Percentiles rank a stretch among this genome's conserved stretches.
These are phyloP conservation scores for Przewalskia tangutica DNA, from an alignment of 257 asterid species.

Conservation along the genomic window DNA sequence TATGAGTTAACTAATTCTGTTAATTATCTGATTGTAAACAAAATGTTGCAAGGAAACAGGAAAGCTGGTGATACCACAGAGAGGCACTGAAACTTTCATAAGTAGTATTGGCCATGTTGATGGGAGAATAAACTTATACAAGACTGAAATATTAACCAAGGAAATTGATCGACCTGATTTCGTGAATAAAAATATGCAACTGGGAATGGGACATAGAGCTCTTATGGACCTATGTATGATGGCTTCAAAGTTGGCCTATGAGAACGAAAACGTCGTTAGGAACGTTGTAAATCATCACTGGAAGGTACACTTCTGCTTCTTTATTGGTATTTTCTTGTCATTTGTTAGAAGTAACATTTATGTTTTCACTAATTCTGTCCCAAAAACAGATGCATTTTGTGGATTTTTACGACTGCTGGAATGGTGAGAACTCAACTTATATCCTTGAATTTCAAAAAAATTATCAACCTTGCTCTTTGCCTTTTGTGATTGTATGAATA, in stretches of 20 bases:
- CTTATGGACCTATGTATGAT: constrained; percentile 78
- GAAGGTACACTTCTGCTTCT: constrained; percentile 39
- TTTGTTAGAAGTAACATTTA: background rate
- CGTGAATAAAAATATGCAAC: constrained; percentile 7
- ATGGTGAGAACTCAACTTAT: constrained; percentile 36
- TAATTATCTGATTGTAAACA: background rate
- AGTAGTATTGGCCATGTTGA: constrained; percentile 80
- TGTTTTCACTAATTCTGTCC: background rate
- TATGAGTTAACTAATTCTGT: background rate
- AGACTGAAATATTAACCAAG: constrained; percentile 6
- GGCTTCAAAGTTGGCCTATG: constrained; percentile 81
- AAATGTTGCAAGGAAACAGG: constrained; percentile 30
- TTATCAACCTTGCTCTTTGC: background rate
- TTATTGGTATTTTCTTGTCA: background rate
- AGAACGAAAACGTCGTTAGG: constrained; percentile 58
- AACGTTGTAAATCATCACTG: constrained; percentile 60
- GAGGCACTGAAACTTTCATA: constrained; percentile 60
- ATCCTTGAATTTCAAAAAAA: background rate
- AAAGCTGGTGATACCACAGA: constrained; percentile 45
- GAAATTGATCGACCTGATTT: constrained; percentile 8
- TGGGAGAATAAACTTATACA: constrained; percentile 50
- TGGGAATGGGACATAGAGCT: constrained; percentile 37
- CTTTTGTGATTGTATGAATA: background rate
- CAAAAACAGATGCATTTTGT: constrained; percentile 76
- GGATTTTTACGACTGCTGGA: constrained; percentile 90